These are phyloP conservation scores for Pichia sp. DNA, from an alignment of 1,139 yeast genomes.

Conservation along the genomic window DNA sequence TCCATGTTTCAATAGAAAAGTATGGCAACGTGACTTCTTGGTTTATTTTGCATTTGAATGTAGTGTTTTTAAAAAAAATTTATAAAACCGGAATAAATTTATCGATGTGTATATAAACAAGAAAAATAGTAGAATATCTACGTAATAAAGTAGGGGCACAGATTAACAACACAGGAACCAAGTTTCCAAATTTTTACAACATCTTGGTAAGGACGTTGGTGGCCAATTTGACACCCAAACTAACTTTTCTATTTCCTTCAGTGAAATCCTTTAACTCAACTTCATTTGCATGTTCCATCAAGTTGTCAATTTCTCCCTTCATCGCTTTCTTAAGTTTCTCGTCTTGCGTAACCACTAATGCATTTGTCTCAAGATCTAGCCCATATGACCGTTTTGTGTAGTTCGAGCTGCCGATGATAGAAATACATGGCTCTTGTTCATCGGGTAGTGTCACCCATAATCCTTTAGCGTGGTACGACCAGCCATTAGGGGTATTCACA, in stretches of 20 bases:
- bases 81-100: not conserved
- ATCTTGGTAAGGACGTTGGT: constrained; percentile 63
- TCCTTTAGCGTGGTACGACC: constrained; percentile 99
- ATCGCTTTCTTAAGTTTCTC: constrained; percentile 51
- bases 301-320: constrained; percentile 59
- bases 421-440: constrained; percentile 58
- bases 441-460: constrained; percentile 73
- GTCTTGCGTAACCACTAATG: constrained; percentile 70
- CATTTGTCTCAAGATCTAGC: constrained; percentile 84
- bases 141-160: no score
- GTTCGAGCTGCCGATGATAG: constrained; percentile 89
- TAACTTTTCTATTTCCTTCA: constrained; percentile 53
- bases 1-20: not conserved
- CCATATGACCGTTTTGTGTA: constrained; percentile 88
- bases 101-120: not conserved
- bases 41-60: not conserved
- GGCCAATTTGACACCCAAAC: constrained; percentile 58
- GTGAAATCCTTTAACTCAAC: constrained; percentile 53
- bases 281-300: constrained; percentile 48
- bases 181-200: constrained; percentile 35
- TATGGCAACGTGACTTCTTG: not conserved
- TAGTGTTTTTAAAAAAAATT: not conserved
- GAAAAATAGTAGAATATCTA: not conserved
- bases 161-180: no score
- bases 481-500: constrained; percentile 77